Evolutionary conservation across 805 yeast species (phyloP).

Genomic region (Sugiyamaella smithiae): DNA sequence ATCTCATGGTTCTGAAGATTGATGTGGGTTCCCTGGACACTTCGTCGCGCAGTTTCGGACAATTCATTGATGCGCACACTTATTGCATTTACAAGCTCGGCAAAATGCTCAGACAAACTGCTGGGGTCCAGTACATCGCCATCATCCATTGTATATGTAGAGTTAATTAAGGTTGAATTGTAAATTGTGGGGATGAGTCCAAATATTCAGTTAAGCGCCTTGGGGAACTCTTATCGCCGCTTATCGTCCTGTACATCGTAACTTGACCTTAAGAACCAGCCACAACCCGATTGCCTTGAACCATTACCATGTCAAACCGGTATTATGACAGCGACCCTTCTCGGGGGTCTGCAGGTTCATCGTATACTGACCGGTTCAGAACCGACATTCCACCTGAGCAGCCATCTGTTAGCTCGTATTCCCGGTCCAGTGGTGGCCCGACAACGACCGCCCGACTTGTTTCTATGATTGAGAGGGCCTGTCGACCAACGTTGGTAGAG

Average conservation of each 20-base stretch:
- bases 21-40: constrained; percentile 17
- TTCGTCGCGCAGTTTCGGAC: constrained; percentile 21
- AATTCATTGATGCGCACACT: constrained; percentile 20
- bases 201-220: not conserved
- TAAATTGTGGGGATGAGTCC: not conserved
- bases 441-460: constrained; percentile 24
- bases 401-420: constrained; percentile 4
- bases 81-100: constrained; percentile 14
- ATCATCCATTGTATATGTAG: constrained; percentile 5
- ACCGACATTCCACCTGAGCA: constrained; percentile 21
- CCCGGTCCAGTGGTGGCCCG: constrained; percentile 11
- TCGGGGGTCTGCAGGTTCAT: constrained; percentile 16
- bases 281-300: not conserved
- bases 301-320: constrained; percentile 7
- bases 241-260: too few relatives aligned
- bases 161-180: too few relatives aligned
- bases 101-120: constrained; percentile 14
- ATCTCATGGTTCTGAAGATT: constrained; percentile 17
- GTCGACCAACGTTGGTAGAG: constrained; percentile 74
- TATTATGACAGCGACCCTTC: constrained; percentile 7
- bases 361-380: constrained; percentile 34
- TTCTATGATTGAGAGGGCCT: constrained; percentile 62
- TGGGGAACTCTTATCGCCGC: not conserved
- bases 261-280: not conserved
- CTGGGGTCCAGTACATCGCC: constrained; percentile 8